Evolutionary conservation across 768 basidiomycete genomes (phyloP), one percentile per base, ranked within the genome.

Genomic region (Calocybe indica): DNA sequence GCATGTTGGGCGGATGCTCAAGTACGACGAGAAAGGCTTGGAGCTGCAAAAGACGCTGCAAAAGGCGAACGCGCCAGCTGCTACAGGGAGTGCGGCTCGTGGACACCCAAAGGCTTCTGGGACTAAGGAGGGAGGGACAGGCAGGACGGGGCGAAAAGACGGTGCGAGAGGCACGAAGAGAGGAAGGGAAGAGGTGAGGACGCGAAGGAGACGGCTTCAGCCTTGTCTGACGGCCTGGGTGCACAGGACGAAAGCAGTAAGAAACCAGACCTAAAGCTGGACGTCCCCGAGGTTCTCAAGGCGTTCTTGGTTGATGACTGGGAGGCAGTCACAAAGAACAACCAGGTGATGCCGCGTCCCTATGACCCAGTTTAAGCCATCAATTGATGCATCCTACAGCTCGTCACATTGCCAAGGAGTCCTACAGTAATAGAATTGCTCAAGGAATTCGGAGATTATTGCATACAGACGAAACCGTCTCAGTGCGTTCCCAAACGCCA

Each of bases 241-340:
- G 10, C 6, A n/a, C 56, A 93, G 78, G 89, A 90, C 45, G 93
- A 95, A 28, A 78, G 71, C 51, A 71, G 71, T 59, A 83, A 81
- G 63, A 83, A 87, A 54, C 86, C 90, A 1, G 94, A 98, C 58
- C 83, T 98, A 76, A 92, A 90, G 68, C 73, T 99, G 43, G 79
- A 73, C 49, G 83, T 96, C 5, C 96, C 95, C 0, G 96, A 97
- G 57, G 64, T 78, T n/a, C 75, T 98, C 52, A 97, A 96, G 63
- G 77, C 83, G 30, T 75, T 87, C 40, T 74, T 99, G 34, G 93
- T 98, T 2, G 93, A 98, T 59, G 96, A 98, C 56, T 99, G 96
- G 96, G 95, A 98, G 66, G 81, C 85, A 5, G 83, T 98, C 35
- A 98, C 96, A 45, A 97, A 96, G 71, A 89, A 93, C 61, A 82